phyloP scores from a whole-genome alignment of 2,329 filamentous ascomycete genomes.

The Aureobasidium melanogenum region DNA sequence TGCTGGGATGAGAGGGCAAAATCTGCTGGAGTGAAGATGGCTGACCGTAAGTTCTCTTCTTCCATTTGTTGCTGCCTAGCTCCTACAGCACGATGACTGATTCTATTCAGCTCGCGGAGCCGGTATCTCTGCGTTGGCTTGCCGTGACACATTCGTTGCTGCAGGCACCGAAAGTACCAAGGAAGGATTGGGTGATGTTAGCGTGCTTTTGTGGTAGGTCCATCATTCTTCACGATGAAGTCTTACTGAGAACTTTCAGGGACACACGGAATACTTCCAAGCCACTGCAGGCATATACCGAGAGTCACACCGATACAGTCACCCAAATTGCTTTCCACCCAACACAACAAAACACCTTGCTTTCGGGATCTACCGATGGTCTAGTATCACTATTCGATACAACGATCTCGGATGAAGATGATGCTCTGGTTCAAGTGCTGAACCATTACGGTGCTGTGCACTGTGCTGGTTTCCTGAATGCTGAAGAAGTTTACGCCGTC shows the following conservation, averaged over 20 bases:
- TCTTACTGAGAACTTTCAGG: conserved; percentile 17
- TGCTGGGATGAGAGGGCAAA: conserved; percentile 54
- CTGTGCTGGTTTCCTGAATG: conserved; percentile 61
- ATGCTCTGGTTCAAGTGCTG: conserved; percentile 67
- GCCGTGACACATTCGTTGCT: conserved; percentile 53
- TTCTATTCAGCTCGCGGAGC: conserved; percentile 25
- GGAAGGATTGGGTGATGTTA: conserved; percentile 30
- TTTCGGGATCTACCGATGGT: conserved; percentile 73
- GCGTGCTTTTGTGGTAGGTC: conserved; percentile 23
- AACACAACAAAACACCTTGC: conserved; percentile 49
- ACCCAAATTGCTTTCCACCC: conserved; percentile 43
- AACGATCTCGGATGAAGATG: conserved; percentile 62
- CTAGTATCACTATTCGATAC: conserved; percentile 71
- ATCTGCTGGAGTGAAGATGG: conserved; percentile 27
- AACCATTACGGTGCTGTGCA: conserved; percentile 70
- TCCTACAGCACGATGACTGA: not conserved
- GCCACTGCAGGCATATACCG: conserved; percentile 32
- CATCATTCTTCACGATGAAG: not conserved
- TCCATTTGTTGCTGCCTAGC: not conserved
- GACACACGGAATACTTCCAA: conserved; percentile 32
- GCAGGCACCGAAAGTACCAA: conserved; percentile 56
- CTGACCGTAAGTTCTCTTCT: conserved; percentile 6
- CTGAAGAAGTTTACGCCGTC: conserved; percentile 58
- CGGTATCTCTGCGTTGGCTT: conserved; percentile 57
- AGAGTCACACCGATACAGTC: conserved; percentile 49